Conservation (phyloP, 345 rosid species). For the Arabidopsis arenosa region DNA sequence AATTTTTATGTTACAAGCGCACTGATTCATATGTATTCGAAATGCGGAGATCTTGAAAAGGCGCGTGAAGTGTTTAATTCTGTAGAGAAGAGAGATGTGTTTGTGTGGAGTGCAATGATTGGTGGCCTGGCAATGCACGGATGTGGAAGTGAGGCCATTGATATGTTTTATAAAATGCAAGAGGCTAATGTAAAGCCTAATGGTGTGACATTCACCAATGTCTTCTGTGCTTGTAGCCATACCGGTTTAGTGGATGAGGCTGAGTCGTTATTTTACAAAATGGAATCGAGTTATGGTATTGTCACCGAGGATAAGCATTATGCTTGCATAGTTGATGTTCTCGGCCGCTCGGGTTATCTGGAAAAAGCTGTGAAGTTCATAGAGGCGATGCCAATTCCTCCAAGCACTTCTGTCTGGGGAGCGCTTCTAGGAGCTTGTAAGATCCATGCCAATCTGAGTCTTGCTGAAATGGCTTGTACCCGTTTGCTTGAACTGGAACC, state of each 20-base stretch:
- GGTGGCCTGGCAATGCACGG: constrained; percentile 82
- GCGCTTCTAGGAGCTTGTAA: constrained; percentile 79
- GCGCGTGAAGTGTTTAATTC: constrained; percentile 65
- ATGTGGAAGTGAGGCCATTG: constrained; percentile 57
- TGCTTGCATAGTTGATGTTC: constrained; percentile 73
- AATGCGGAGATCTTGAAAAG: constrained; percentile 74
- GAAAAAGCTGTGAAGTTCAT: constrained; percentile 69
- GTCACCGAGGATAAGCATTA: constrained; percentile 69
- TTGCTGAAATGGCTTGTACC: constrained; percentile 67
- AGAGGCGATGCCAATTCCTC: constrained; percentile 63
- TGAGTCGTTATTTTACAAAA: constrained; percentile 53
- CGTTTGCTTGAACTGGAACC: constrained; percentile 66
- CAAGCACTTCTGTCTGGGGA: constrained; percentile 68
- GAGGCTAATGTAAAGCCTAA: constrained; percentile 63
- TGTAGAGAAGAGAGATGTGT: constrained; percentile 59
- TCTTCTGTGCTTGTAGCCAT: constrained; percentile 76
- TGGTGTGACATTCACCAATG: constrained; percentile 67
- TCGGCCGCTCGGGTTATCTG: constrained; percentile 70
- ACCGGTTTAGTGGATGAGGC: constrained; percentile 71
- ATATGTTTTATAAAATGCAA: constrained; percentile 63
- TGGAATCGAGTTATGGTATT: constrained; percentile 60
- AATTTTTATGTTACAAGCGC: constrained; percentile 65
- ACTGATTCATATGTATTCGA: constrained; percentile 80
- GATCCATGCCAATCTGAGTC: constrained; percentile 62
- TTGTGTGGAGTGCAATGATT: constrained; percentile 81